Evolutionary conservation across 768 basidiomycete species (phyloP).

Genomic region (Cystobasidium onofrii): DNA sequence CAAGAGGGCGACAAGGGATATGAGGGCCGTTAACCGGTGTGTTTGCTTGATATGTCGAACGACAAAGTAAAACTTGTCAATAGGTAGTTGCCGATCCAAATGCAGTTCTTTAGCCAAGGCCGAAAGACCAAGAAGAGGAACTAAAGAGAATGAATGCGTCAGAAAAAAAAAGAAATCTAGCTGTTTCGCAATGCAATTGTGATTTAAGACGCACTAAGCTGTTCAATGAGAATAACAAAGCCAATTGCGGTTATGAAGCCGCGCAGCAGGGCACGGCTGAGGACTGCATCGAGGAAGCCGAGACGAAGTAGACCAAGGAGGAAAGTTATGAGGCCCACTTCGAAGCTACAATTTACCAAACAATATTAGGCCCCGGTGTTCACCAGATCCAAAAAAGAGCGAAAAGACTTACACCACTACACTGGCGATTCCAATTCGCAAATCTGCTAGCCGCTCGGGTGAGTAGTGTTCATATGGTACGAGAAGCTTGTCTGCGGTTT

Average conservation of each 20-base stretch:
- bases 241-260: slow-evolving; percentile 43
- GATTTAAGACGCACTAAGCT: slow-evolving; percentile 12
- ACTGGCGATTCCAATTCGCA: slow-evolving; percentile 28
- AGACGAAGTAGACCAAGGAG: slow-evolving; percentile 40
- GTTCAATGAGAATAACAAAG: slow-evolving; percentile 39
- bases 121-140: slow-evolving; percentile 38
- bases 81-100: slow-evolving; percentile 53
- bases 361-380: too few relatives aligned
- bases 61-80: slow-evolving; percentile 72
- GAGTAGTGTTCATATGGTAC: not conserved
- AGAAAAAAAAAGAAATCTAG: too few relatives aligned
- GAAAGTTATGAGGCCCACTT: slow-evolving; percentile 11
- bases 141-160: too few relatives aligned
- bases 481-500: slow-evolving; percentile 25
- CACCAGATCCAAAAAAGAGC: too few relatives aligned
- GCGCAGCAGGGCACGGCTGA: slow-evolving; percentile 40
- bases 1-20: slow-evolving; percentile 65
- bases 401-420: slow-evolving; percentile 20
- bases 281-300: slow-evolving; percentile 42
- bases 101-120: not conserved
- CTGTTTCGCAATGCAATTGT: too few relatives aligned
- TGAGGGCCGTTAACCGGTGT: slow-evolving; percentile 61
- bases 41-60: slow-evolving; percentile 50
- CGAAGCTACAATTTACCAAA: too few relatives aligned
- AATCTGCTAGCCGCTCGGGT: not conserved